These are phyloP conservation scores for Russula griseocarnosa DNA, from an alignment of 768 basidiomycete species.

Conservation along the genomic window DNA sequence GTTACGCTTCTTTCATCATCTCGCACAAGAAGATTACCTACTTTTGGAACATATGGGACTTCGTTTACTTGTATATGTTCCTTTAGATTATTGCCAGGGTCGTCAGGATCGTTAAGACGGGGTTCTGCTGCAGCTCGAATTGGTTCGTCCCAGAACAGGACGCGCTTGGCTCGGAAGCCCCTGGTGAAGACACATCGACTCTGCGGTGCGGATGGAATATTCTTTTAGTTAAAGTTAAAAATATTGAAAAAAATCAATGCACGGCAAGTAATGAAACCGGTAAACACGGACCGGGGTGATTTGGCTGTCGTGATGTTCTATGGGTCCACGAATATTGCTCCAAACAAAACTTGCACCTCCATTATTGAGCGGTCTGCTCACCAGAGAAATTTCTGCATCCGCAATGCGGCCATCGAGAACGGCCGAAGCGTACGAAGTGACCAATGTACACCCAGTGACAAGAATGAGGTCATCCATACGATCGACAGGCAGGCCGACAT, in stretches of 20 bases:
- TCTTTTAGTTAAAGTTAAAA: too few species aligned
- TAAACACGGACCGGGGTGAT: background rate
- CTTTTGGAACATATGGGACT: background rate
- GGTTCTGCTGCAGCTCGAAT: slow-evolving; percentile 11
- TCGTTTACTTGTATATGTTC: background rate
- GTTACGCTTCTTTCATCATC: background rate
- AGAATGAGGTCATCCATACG: slow-evolving; percentile 8
- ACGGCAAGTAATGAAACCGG: background rate
- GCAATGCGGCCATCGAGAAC: background rate
- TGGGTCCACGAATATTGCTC: background rate
- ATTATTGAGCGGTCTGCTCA: background rate
- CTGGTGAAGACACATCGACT: slow-evolving; percentile 20
- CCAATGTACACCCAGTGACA: slow-evolving; percentile 10
- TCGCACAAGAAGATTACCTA: background rate
- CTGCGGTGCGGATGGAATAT: background rate
- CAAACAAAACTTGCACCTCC: background rate
- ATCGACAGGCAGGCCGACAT: background rate
- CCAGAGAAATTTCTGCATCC: background rate
- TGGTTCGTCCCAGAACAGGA: background rate
- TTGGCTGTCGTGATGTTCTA: background rate
- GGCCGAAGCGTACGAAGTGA: slow-evolving; percentile 4
- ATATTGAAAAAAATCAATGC: background rate
- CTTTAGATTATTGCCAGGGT: background rate
- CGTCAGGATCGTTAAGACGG: background rate
- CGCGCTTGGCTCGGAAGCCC: slow-evolving; percentile 17